These are phyloP conservation scores for Luffa acutangula DNA, from an alignment of 306 rosid genomes.

Conservation along the genomic window DNA sequence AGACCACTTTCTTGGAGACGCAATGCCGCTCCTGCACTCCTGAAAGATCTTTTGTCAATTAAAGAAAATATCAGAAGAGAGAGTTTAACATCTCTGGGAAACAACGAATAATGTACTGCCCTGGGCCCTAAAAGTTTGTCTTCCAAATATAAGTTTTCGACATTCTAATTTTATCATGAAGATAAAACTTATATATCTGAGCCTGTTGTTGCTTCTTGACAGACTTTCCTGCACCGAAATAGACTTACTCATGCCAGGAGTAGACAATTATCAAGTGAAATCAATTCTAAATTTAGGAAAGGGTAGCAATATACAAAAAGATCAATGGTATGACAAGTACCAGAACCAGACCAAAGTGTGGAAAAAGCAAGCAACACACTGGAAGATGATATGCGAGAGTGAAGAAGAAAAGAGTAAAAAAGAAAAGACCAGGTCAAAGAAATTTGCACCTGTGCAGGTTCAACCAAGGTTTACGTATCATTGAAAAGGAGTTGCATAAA, in stretches of 20 bases:
- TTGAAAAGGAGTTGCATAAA: no score
- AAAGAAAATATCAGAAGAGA: slow-evolving; percentile 9
- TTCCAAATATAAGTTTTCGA: not conserved
- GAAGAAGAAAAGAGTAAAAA: not conserved
- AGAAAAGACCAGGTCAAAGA: not conserved
- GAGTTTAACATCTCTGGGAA: slow-evolving; percentile 4
- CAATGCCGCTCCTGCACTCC: slow-evolving; percentile 68
- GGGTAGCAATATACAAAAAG: no score
- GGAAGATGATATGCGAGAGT: no score
- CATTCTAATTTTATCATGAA: not conserved
- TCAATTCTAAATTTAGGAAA: no score
- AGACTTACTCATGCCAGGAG: not conserved
- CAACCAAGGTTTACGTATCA: no score
- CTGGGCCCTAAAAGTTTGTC: not conserved
- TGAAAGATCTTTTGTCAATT: slow-evolving; percentile 18
- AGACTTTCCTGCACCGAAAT: not conserved
- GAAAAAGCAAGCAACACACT: no score
- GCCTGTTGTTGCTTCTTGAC: not conserved
- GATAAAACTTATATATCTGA: not conserved
- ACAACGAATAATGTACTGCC: not conserved
- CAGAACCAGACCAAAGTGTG: no score
- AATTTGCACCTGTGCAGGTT: not conserved
- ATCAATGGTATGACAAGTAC: no score
- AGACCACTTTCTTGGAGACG: slow-evolving; percentile 60
- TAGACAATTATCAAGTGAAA: not conserved